phyloP scores from a whole-genome alignment of 345 rosid genomes.

The Linum usitatissimum region DNA sequence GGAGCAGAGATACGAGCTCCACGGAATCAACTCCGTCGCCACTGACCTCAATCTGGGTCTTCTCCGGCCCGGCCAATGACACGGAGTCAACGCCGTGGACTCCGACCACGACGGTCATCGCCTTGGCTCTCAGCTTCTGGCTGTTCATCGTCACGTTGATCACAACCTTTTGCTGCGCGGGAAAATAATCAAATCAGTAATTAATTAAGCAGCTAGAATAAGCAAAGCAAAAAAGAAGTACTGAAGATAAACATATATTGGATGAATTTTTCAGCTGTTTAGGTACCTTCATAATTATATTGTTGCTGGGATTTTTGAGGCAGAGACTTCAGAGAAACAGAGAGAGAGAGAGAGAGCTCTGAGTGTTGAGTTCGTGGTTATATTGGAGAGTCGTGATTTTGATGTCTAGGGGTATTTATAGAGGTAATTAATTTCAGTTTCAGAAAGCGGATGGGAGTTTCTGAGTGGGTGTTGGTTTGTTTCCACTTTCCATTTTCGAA shows the following conservation, averaged over 20 bases:
- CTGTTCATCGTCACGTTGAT: background rate
- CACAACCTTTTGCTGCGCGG: background rate
- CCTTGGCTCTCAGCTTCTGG: background rate
- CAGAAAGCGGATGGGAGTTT: no score
- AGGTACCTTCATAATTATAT: no score
- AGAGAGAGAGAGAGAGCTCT: no score
- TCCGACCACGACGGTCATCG: background rate
- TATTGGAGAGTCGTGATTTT: no score
- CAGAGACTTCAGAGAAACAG: no score
- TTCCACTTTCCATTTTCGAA: background rate
- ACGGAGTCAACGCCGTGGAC: conserved; percentile 30
- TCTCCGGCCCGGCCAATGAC: conserved; percentile 33
- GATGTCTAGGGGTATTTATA: no score
- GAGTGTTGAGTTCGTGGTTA: no score
- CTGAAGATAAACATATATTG: no score
- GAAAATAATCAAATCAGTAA: background rate
- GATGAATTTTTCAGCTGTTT: no score
- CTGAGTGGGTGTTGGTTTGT: no score
- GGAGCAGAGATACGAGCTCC: conserved; percentile 14
- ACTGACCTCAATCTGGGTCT: conserved; percentile 38
- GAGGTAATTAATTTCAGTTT: no score
- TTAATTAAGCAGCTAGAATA: background rate
- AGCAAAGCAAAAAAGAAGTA: no score
- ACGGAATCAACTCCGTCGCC: conserved; percentile 38
- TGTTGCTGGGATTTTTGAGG: background rate